Evolutionary conservation across 2,329 filamentous ascomycete species (phyloP).

Genomic region (Sporothrix sp.): DNA sequence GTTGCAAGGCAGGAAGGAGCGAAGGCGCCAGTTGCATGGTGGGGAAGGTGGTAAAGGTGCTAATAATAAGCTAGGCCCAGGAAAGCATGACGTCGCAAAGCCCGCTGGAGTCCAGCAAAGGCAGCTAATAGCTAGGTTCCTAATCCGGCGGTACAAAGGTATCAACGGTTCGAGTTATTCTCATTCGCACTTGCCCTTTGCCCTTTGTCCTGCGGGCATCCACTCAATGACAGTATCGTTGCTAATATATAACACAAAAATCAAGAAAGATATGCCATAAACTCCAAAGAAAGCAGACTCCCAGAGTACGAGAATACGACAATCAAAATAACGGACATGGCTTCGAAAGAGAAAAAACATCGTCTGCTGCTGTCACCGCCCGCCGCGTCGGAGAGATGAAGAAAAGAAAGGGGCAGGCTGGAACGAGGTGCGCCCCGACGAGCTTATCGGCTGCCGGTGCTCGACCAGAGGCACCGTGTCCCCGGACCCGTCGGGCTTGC

Average conservation of each 20-base stretch:
- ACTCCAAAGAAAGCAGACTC: too few relatives aligned
- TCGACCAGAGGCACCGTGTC: conserved; percentile 27
- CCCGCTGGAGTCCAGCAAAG: not conserved
- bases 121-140: not conserved
- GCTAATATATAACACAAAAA: too few relatives aligned
- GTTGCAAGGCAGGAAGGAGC: not conserved
- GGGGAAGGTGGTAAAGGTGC: not conserved
- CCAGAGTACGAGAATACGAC: too few relatives aligned
- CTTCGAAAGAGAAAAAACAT: too few relatives aligned
- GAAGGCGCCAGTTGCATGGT: not conserved
- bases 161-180: too few relatives aligned
- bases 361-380: too few relatives aligned
- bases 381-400: conserved; percentile 15
- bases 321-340: too few relatives aligned
- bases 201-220: too few relatives aligned
- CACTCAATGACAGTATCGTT: too few relatives aligned
- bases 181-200: too few relatives aligned
- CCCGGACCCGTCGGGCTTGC: not conserved
- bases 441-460: not conserved
- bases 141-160: too few relatives aligned
- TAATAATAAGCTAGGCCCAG: not conserved
- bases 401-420: conserved; percentile 39
- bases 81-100: conserved; percentile 9
- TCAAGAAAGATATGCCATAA: too few relatives aligned
- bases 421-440: conserved; percentile 20